Evolutionary conservation across 2,329 filamentous ascomycete genomes (phyloP).

Genomic region (Trichophyton simii): DNA sequence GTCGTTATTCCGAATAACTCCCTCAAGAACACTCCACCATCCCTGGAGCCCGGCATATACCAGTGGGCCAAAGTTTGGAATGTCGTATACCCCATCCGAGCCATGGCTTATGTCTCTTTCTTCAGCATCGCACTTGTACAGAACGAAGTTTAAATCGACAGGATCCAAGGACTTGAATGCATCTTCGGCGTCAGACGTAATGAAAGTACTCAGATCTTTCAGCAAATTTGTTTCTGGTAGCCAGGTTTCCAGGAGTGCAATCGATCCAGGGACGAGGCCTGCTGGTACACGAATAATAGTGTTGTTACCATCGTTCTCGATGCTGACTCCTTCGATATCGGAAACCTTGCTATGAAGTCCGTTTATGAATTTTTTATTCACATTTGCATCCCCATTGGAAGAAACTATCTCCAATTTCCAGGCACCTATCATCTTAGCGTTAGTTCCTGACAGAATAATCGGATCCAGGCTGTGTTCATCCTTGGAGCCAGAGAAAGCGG

Average conservation of each 20-base stretch:
- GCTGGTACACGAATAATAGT: constrained; percentile 70
- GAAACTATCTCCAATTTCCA: constrained; percentile 73
- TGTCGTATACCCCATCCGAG: constrained; percentile 73
- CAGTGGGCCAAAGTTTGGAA: constrained; percentile 70
- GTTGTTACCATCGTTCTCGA: constrained; percentile 60
- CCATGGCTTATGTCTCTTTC: constrained; percentile 68
- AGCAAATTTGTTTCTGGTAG: constrained; percentile 79
- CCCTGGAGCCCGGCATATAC: constrained; percentile 96
- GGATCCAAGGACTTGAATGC: constrained; percentile 66
- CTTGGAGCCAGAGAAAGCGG: constrained; percentile 82
- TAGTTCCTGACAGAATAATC: constrained; percentile 70
- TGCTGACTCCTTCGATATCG: constrained; percentile 58
- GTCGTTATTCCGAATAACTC: constrained; percentile 78
- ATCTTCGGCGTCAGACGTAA: constrained; percentile 65
- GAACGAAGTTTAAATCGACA: constrained; percentile 75
- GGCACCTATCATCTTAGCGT: constrained; percentile 71
- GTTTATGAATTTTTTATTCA: constrained; percentile 53
- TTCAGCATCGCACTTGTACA: constrained; percentile 87
- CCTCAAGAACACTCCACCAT: constrained; percentile 86
- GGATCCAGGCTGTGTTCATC: constrained; percentile 70
- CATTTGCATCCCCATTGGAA: constrained; percentile 53
- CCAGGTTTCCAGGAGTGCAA: constrained; percentile 92
- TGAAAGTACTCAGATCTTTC: constrained; percentile 69
- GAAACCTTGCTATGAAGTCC: constrained; percentile 76
- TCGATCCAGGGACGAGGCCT: constrained; percentile 82